These are phyloP conservation scores for Fistulina hepatica DNA, from an alignment of 1,284 basidiomycete genomes.

Conservation along the genomic window DNA sequence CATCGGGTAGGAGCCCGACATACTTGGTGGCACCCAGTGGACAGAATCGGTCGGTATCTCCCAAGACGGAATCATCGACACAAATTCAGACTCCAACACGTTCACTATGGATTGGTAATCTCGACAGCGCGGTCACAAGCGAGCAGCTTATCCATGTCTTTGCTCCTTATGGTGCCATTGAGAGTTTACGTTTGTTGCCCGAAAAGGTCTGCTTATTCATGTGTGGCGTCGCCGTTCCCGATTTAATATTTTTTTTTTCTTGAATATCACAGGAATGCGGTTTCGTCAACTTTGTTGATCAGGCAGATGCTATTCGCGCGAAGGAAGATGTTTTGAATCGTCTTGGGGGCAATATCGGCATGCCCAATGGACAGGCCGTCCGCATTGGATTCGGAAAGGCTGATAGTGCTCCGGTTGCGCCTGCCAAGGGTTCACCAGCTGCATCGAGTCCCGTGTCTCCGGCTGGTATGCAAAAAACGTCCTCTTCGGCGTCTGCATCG, in stretches of 20 bases:
- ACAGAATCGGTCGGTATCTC: constrained; percentile 64
- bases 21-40: constrained; percentile 56
- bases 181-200: constrained; percentile 85
- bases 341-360: constrained; percentile 86
- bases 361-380: constrained; percentile 88
- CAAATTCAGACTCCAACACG: constrained; percentile 88
- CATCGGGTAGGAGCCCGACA: constrained; percentile 46
- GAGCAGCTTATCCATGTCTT: constrained; percentile 94
- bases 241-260: constrained; percentile 9
- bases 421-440: constrained; percentile 61
- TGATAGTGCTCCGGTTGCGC: constrained; percentile 83
- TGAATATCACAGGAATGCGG: constrained; percentile 89
- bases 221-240: constrained; percentile 4
- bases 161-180: constrained; percentile 92
- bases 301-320: constrained; percentile 87
- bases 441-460: constrained; percentile 56
- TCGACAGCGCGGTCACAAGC: constrained; percentile 87
- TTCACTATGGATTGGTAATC: constrained; percentile 95
- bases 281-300: constrained; percentile 97
- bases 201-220: constrained; percentile 67
- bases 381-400: constrained; percentile 97
- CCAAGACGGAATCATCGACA: constrained; percentile 60
- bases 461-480: constrained; percentile 35
- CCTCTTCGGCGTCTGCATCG: constrained; percentile 37
- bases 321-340: constrained; percentile 95